Percentiles rank a stretch among this genome's conserved stretches.
phyloP scores from a whole-genome alignment of 2,329 filamentous ascomycete genomes.

The Stemphylium beticola region DNA sequence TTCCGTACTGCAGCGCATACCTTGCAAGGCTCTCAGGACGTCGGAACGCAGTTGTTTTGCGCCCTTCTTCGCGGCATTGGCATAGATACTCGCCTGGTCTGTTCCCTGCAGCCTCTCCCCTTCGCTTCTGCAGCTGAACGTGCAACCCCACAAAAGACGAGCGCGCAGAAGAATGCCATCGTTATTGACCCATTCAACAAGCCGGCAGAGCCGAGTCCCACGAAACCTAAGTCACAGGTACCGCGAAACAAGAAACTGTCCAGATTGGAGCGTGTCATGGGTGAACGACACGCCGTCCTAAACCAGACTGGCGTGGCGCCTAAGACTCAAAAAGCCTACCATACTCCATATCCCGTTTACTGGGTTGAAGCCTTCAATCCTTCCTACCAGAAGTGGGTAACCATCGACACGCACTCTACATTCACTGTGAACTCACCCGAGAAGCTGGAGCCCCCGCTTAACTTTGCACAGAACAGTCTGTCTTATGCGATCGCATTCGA shows the following conservation, averaged over 20 bases:
- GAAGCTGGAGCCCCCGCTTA: conserved; percentile 81
- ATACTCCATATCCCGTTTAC: conserved; percentile 82
- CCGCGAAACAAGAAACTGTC: conserved; percentile 41
- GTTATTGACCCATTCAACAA: conserved; percentile 42
- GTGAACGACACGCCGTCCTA: conserved; percentile 35
- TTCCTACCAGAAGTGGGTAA: conserved; percentile 88
- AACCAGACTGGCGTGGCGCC: conserved; percentile 39
- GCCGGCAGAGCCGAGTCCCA: conserved; percentile 18
- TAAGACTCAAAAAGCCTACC: conserved; percentile 59
- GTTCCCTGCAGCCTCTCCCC: conserved; percentile 83
- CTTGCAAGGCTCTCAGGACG: conserved; percentile 82
- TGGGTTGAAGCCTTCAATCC: conserved; percentile 94
- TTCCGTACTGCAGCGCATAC: conserved; percentile 73
- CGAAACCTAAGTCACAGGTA: conserved; percentile 25
- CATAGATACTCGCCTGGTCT: conserved; percentile 81
- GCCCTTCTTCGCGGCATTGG: conserved; percentile 83
- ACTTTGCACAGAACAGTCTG: conserved; percentile 77
- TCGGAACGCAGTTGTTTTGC: conserved; percentile 90
- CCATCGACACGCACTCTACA: conserved; percentile 85
- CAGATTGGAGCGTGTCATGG: conserved; percentile 41
- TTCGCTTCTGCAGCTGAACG: conserved; percentile 59
- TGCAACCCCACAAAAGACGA: conserved; percentile 35
- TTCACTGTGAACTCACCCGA: conserved; percentile 76
- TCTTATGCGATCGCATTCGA: conserved; percentile 87
- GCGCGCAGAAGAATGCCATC: conserved; percentile 29